Percentiles rank a stretch among this genome's conserved stretches.
Conservation (phyloP, 306 rosid species). For the Crotalaria pallida region DNA sequence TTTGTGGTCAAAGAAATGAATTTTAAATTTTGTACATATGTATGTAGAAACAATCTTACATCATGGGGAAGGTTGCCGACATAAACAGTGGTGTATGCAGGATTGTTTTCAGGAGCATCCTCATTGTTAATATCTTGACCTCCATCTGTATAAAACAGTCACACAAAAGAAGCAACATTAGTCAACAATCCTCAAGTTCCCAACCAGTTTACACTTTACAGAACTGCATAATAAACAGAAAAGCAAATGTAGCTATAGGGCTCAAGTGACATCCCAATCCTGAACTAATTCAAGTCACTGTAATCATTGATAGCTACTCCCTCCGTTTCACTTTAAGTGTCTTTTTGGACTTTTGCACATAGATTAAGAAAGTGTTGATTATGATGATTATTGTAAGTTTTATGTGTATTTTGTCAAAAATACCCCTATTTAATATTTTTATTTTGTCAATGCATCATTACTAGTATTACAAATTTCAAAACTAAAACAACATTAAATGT, state of each 20-base stretch:
- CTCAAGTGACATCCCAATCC: conserved; percentile 3
- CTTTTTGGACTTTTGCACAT: too few species aligned
- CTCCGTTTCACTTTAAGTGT: too few species aligned
- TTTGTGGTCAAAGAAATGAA: neutral
- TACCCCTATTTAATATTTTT: too few species aligned
- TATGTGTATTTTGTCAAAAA: too few species aligned
- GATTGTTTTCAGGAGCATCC: conserved; percentile 57
- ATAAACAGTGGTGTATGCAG: conserved; percentile 53
- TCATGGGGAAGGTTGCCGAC: conserved; percentile 67
- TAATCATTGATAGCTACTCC: neutral
- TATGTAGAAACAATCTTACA: conserved; percentile 30
- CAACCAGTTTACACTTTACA: conserved; percentile 6
- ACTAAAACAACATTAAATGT: too few species aligned
- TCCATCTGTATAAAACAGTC: conserved; percentile 43
- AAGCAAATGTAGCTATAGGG: neutral
- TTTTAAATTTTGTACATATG: neutral
- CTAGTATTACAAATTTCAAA: too few species aligned
- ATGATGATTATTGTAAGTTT: too few species aligned
- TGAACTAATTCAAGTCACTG: neutral
- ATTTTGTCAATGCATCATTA: too few species aligned
- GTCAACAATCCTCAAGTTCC: conserved; percentile 18
- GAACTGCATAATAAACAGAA: neutral
- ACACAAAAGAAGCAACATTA: neutral
- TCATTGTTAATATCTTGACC: conserved; percentile 45
- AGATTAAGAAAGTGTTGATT: too few species aligned